Percentiles rank a stretch among this genome's conserved stretches.
phyloP scores from a whole-genome alignment of 2,329 filamentous ascomycete genomes.

The Trematosphaeria pertusa region DNA sequence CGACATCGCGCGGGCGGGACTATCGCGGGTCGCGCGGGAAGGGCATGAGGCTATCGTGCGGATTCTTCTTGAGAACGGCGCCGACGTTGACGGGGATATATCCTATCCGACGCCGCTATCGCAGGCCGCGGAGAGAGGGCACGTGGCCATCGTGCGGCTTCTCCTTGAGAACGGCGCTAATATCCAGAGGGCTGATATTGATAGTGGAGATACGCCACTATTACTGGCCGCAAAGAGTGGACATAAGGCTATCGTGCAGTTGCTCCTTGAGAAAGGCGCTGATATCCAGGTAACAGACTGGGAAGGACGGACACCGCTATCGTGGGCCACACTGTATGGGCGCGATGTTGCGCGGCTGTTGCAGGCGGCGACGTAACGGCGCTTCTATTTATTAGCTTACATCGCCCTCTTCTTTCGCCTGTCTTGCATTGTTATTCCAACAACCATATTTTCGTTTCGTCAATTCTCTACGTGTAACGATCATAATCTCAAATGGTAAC shows the following conservation, averaged over 20 bases:
- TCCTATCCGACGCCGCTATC: constrained; percentile 1
- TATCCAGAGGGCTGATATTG: background rate
- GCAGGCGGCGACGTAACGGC: background rate
- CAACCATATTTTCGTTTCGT: too few relatives aligned
- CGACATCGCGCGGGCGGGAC: background rate
- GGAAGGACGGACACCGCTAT: too few relatives aligned
- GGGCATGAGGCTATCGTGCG: background rate
- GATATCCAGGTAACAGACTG: too few relatives aligned
- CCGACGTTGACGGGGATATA: background rate
- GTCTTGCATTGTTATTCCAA: background rate
- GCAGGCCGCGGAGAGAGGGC: background rate
- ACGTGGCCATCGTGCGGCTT: constrained; percentile 1
- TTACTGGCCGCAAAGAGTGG: background rate
- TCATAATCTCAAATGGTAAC: too few relatives aligned
- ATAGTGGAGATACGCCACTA: background rate
- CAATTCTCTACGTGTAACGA: too few relatives aligned
- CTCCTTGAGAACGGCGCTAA: background rate
- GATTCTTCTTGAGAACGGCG: background rate
- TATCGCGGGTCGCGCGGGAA: background rate
- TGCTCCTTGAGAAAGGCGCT: too few relatives aligned
- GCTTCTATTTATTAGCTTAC: background rate
- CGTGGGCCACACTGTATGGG: too few relatives aligned
- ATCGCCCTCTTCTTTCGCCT: background rate
- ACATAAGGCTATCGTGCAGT: background rate
- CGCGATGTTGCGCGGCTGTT: background rate